Base-by-base conservation (phyloP, 2,329 filamentous ascomycete species). In the Aureobasidium vineae region DNA sequence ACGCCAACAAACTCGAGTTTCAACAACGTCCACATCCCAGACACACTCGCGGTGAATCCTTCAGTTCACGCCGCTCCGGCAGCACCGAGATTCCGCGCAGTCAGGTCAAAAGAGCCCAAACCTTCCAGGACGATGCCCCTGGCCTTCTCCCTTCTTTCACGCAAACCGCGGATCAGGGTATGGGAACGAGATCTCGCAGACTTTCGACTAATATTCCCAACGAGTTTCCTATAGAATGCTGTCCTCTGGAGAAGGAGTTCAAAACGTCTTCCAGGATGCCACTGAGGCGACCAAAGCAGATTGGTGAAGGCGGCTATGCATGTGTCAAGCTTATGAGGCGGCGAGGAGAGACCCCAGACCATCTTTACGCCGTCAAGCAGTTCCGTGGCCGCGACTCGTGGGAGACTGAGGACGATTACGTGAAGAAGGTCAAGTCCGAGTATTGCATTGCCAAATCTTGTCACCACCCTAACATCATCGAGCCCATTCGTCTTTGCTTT, bases 381-480 rank as follows among this genome's bases (percentile, higher is more conserved):
- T 96, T 96, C 76, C 87, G 91, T 13, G 85, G 86, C 70, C 90
- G 90, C 76, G 87, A 87, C 41, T 82, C 84, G 40, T 82, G 84
- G 47, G 92, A 96, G 75, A 87, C 85, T 45, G 69, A 68, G 11
- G 84, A 86, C 36, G 90, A 95, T 60, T 96, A 96, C 76, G 85
- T 90, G 70, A 89, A 91, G 78, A 95, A 96, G 81, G 90, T 96
- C 80, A 96, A 94, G 77, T 93, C 90, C 1, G 92, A 97, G 75
- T 97, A 88, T 79, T 91, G 88, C 76, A 92, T 96, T 70, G 90
- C 90, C 68, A 93, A 93, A 80, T 91, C 90, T 70, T 79, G 93
- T 68, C 86, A 92, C 72, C 92, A 96, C 75, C 91, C 92, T 60
- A 96, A 96, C 76, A 90, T 96, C 71, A 90, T 96, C 69, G 86